phyloP scores from a whole-genome alignment of 1,284 basidiomycete genomes.

The Rhodotorula glutinis region DNA sequence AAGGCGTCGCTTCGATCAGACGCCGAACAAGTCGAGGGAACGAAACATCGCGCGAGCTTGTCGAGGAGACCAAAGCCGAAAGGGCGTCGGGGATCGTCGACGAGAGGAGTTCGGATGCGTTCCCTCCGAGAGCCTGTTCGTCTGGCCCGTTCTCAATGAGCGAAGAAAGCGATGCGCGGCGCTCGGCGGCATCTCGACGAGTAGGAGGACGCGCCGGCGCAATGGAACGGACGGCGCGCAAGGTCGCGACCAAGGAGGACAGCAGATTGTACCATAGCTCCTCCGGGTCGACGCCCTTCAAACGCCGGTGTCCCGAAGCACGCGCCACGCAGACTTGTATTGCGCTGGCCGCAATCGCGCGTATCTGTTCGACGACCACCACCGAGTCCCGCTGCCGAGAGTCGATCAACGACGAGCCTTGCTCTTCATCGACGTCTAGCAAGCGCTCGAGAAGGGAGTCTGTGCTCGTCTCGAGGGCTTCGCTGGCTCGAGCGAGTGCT shows the following conservation, averaged over 20 bases:
- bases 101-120: slow-evolving; percentile 60
- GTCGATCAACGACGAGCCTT: slow-evolving; percentile 54
- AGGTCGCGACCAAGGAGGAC: slow-evolving; percentile 52
- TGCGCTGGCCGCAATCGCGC: slow-evolving; percentile 52
- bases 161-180: slow-evolving; percentile 29
- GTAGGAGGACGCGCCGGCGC: slow-evolving; percentile 61
- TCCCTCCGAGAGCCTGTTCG: slow-evolving; percentile 39
- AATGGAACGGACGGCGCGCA: slow-evolving; percentile 2
- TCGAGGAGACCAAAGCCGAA: slow-evolving; percentile 74
- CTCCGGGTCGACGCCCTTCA: slow-evolving; percentile 58
- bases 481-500: slow-evolving; percentile 66
- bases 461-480: slow-evolving; percentile 60
- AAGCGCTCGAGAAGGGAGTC: not conserved
- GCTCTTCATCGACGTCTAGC: not conserved
- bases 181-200: slow-evolving; percentile 36
- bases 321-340: slow-evolving; percentile 39
- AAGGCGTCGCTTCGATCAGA: slow-evolving; percentile 60
- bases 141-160: slow-evolving; percentile 36
- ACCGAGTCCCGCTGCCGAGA: slow-evolving; percentile 45
- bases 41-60: slow-evolving; percentile 75
- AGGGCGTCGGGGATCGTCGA: slow-evolving; percentile 81
- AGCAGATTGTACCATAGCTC: slow-evolving; percentile 89
- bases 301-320: slow-evolving; percentile 9
- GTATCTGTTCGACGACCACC: slow-evolving; percentile 40
- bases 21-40: slow-evolving; percentile 89